Percentiles rank a stretch among this genome's conserved stretches.
Evolutionary conservation across 805 yeast genomes (phyloP).

Genomic region (Pichia exigua): DNA sequence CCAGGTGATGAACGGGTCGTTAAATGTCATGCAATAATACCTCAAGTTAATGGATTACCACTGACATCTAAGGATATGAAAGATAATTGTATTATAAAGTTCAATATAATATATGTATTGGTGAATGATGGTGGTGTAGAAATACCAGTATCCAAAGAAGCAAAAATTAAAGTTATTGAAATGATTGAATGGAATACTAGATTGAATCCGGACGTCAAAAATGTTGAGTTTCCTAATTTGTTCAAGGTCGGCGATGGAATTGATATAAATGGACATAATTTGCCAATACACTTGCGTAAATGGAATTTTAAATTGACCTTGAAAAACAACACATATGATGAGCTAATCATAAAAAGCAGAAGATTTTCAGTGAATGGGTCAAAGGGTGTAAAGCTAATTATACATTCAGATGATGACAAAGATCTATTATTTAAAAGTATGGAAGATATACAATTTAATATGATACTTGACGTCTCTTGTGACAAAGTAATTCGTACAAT

Average conservation of each 20-base stretch:
- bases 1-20: not conserved
- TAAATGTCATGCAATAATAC: constrained; percentile 14
- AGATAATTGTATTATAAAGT: constrained; percentile 12
- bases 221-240: constrained; percentile 4
- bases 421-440: not conserved
- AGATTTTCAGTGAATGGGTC: constrained; percentile 3
- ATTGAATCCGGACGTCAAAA: not conserved
- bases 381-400: not conserved
- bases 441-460: not conserved
- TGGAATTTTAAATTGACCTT: constrained; percentile 8
- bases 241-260: not conserved
- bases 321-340: constrained; percentile 27
- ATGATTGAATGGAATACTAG: constrained; percentile 6
- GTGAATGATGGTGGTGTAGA: constrained; percentile 1
- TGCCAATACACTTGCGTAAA: constrained; percentile 20
- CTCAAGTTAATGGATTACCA: constrained; percentile 6
- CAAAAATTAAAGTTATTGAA: constrained; percentile 5
- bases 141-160: constrained; percentile 1
- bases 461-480: constrained; percentile 2
- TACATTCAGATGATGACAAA: constrained; percentile 8
- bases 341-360: constrained; percentile 1
- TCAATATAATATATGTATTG: constrained; percentile 12
- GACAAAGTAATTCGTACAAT: constrained; percentile 13
- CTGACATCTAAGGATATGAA: not conserved
- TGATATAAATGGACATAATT: not conserved